Conservation (phyloP, 78 protist genomes). For the Planoprotostelium fungivorum region DNA sequence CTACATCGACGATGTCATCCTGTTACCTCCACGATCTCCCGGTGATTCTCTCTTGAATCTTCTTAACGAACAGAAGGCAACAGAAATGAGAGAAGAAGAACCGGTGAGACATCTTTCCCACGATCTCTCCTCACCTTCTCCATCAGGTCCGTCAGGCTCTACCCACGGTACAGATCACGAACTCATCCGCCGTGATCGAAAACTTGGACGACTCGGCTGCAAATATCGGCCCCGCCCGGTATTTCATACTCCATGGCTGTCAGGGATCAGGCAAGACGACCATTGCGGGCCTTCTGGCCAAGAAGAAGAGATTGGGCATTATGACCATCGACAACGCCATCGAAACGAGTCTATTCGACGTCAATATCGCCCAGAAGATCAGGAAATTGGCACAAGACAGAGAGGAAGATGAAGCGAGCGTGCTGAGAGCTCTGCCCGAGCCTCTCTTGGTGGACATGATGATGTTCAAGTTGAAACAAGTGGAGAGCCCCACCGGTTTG, state of each 20-base stretch:
- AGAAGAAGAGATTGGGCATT: not conserved
- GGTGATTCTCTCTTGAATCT: conserved; percentile 8
- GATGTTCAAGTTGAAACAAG: not conserved
- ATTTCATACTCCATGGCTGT: not conserved
- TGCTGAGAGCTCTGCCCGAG: not conserved
- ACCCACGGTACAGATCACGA: not conserved
- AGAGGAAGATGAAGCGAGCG: not conserved
- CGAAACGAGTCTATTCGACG: not conserved
- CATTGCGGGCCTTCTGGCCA: not conserved
- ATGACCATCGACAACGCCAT: not conserved
- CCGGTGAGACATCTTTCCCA: not conserved
- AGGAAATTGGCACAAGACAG: not conserved
- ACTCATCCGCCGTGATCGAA: not conserved
- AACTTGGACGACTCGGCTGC: not conserved
- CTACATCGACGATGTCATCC: not conserved
- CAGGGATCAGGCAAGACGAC: not conserved
- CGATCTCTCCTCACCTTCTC: not conserved
- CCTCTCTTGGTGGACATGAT: not conserved
- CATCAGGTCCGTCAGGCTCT: no score
- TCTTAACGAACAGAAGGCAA: not conserved
- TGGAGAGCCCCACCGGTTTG: not conserved
- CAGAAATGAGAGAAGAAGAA: not conserved
- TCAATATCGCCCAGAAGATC: not conserved
- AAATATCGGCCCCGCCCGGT: not conserved
- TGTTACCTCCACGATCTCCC: conserved; percentile 7